Percentiles rank a stretch among this genome's conserved stretches.
These are phyloP conservation scores for Zasmidium citrigriseum DNA, from an alignment of 2,329 filamentous ascomycete species.

Conservation along the genomic window DNA sequence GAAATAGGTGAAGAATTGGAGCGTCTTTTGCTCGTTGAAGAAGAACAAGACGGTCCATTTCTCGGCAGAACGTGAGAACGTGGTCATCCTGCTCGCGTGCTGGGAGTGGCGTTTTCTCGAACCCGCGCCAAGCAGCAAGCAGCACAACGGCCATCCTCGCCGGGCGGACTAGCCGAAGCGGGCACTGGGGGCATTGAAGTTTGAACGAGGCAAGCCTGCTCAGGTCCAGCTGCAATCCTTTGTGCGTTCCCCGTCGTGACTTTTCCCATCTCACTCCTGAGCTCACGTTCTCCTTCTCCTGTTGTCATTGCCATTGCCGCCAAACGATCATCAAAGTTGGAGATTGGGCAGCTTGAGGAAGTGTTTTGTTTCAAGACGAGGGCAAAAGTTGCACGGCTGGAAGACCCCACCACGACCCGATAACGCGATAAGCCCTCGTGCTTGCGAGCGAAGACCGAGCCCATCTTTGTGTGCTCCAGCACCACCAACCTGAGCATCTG, in stretches of 20 bases:
- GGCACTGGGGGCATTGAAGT: neutral
- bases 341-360: too few species aligned
- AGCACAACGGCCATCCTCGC: conserved; percentile 2
- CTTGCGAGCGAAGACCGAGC: neutral
- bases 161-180: neutral
- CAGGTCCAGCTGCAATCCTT: neutral
- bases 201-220: neutral
- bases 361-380: neutral
- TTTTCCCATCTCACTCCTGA: neutral
- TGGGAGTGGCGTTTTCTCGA: conserved; percentile 1
- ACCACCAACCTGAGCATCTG: neutral
- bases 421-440: conserved; percentile 1
- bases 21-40: neutral
- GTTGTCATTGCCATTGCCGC: neutral
- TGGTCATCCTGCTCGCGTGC: conserved; percentile 1
- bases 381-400: neutral
- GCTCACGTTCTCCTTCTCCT: neutral
- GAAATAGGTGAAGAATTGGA: neutral
- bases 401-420: neutral
- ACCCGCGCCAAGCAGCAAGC: neutral
- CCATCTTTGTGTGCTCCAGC: neutral
- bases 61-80: conserved; percentile 1
- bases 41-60: neutral
- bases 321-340: too few species aligned
- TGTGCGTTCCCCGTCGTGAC: neutral